Evolutionary conservation across 2,329 filamentous ascomycete genomes (phyloP), one percentile per base, ranked within the genome.

Genomic region (Ceratocystis eucalypticola): DNA sequence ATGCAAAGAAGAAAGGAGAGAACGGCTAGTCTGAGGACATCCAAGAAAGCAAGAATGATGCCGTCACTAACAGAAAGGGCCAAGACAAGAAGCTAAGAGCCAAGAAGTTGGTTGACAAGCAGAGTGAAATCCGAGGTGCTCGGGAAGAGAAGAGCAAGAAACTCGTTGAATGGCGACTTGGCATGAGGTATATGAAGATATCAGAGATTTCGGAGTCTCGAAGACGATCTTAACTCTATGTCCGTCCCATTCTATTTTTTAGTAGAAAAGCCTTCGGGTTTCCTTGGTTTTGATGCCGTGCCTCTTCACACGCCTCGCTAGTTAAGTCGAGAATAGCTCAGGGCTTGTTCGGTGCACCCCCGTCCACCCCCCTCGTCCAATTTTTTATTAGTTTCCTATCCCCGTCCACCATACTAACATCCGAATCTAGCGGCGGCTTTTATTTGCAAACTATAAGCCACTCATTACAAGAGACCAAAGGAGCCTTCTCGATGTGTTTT

Each of bases 291-390:
- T 64, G 3, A n/a, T 53, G 28, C 55, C 30, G 55, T 37, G 28
- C 28, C 55, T 59, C 55, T 59, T 59, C 55, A 37, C 25, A 15
- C 55, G 55, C 55, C 55, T 59, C 55, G 55, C 55, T 59, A 59
- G 55, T n/a, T 6, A 53, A n/a, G 28, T 37, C 55, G 12, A 59
- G 55, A 59, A 59, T 59, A 59, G 55, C 55, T 2, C 55, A 37
- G 37, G 61, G 20, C 37, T 25, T 41, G 37, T 41, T 41, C 37
- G 37, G 37, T 41, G 37, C 37, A 41, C 28, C 57, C 37, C 57
- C 37, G 57, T 37, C n/a, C 28, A 61, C 6, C 17, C n/a, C n/a
- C 57, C 10, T 10, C 28, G 17, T n/a, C 55, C 28, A 25, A 12
- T 20, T 48, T 48, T 48, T 22, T 22, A 2, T n/a, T 15, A 7